Evolutionary conservation across 2,329 filamentous ascomycete genomes (phyloP).

Genomic region (Penicillium sp.): DNA sequence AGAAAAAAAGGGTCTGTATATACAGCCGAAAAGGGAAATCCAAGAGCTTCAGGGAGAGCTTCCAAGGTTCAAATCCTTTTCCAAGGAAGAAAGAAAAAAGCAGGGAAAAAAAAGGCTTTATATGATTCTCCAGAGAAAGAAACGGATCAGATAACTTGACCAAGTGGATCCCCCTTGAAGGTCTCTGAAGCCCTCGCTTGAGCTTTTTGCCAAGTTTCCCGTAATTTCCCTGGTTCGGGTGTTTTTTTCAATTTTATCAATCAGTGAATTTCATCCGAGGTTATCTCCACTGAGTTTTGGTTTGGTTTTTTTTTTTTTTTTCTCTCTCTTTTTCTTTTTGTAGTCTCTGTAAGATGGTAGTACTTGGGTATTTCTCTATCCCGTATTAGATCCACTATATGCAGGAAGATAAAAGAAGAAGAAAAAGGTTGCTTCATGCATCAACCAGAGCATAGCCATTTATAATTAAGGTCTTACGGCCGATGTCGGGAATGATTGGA

Average conservation of each 20-base stretch:
- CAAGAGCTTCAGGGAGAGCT: not conserved
- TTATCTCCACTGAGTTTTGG: slow-evolving; percentile 15
- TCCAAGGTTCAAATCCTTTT: slow-evolving; percentile 4
- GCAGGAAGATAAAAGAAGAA: not conserved
- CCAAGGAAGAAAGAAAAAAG: not conserved
- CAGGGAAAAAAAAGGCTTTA: slow-evolving; percentile 5
- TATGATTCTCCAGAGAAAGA: not conserved
- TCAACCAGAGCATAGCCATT: not conserved
- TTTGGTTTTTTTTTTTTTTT: not conserved
- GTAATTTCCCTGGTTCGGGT: slow-evolving; percentile 4
- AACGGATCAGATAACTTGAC: slow-evolving; percentile 28
- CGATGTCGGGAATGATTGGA: slow-evolving; percentile 10
- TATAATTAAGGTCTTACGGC: slow-evolving; percentile 1
- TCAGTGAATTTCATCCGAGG: slow-evolving; percentile 12
- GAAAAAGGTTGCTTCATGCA: slow-evolving; percentile 2
- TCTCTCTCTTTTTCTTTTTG: not conserved
- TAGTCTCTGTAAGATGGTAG: not conserved
- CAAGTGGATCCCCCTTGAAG: slow-evolving; percentile 12
- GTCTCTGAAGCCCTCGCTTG: slow-evolving; percentile 8
- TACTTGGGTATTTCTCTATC: not conserved
- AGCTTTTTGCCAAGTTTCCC: slow-evolving; percentile 4
- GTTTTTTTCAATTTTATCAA: slow-evolving; percentile 22
- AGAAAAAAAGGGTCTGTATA: not conserved
- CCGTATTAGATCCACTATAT: not conserved
- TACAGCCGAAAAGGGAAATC: not conserved